Evolutionary conservation across 495 filamentous ascomycete species (phyloP).

Genomic region (Baudoinia panamericana): DNA sequence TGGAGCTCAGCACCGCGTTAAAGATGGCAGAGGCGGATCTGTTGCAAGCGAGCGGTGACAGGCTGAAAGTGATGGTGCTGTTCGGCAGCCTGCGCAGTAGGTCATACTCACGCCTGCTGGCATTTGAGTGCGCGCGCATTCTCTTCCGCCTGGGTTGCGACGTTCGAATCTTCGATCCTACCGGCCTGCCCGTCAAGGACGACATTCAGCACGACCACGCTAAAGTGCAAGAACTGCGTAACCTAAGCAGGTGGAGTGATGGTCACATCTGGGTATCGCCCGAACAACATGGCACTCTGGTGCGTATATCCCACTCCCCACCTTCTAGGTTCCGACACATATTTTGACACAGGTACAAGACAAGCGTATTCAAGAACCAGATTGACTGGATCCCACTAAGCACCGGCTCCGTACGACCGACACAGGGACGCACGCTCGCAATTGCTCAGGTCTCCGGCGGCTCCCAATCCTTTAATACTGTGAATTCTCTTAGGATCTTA

Average conservation of each 20-base stretch:
- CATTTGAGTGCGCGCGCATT: constrained; percentile 47
- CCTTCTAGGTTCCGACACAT: background rate
- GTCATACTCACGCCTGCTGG: constrained; percentile 47
- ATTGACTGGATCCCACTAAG: constrained; percentile 63
- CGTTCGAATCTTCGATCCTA: constrained; percentile 52
- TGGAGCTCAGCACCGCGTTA: constrained; percentile 45
- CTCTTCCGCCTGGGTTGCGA: constrained; percentile 57
- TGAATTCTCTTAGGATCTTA: constrained; percentile 56
- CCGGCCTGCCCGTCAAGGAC: constrained; percentile 50
- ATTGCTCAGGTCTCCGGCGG: constrained; percentile 55
- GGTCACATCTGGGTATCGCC: constrained; percentile 58
- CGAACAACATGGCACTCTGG: constrained; percentile 60
- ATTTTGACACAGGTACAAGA: constrained; percentile 27
- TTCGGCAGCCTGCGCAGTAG: constrained; percentile 47
- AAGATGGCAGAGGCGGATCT: constrained; percentile 41
- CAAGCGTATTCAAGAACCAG: constrained; percentile 61
- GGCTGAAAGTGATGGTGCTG: constrained; percentile 49
- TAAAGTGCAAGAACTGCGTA: constrained; percentile 54
- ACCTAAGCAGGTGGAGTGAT: constrained; percentile 53
- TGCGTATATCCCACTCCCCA: constrained; percentile 11
- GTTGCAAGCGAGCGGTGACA: constrained; percentile 28
- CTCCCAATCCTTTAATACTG: constrained; percentile 59
- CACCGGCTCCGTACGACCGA: constrained; percentile 51
- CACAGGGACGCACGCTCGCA: constrained; percentile 53
- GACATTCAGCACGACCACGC: constrained; percentile 43